These are phyloP conservation scores for Bolboschoenus planiculmis DNA, from an alignment of 176 grass and related monocot species.

Conservation along the genomic window DNA sequence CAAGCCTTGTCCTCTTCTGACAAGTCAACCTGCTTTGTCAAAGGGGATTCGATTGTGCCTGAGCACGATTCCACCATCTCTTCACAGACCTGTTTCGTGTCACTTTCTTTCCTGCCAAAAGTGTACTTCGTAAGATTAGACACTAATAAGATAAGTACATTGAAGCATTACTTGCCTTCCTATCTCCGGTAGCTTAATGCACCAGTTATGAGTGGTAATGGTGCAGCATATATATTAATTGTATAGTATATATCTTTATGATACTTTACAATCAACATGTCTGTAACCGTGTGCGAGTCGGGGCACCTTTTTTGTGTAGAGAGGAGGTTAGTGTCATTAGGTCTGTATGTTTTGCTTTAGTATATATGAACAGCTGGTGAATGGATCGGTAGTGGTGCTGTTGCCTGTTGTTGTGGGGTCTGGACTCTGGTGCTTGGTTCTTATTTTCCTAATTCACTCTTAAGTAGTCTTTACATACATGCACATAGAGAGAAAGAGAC, in stretches of 20 bases:
- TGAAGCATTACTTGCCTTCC: background rate
- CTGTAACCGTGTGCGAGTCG: background rate
- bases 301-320: background rate
- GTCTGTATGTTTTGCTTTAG: background rate
- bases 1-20: slow-evolving; percentile 86
- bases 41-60: slow-evolving; percentile 16
- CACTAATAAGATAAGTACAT: background rate
- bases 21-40: slow-evolving; percentile 50
- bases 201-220: background rate
- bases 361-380: background rate
- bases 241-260: background rate
- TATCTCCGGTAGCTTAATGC: background rate
- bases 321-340: background rate
- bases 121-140: background rate
- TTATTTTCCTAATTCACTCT: background rate
- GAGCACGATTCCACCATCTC: slow-evolving; percentile 65
- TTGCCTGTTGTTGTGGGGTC: background rate
- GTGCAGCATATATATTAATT: background rate
- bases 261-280: background rate
- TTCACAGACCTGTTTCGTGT: slow-evolving; percentile 67
- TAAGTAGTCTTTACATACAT: background rate
- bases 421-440: background rate
- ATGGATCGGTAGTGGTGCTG: background rate
- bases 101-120: slow-evolving; percentile 64
- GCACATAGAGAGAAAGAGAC: background rate